A percentile compares a stretch with the other conserved stretches of the same genome.
phyloP scores from a whole-genome alignment of 495 filamentous ascomycete genomes.

The Acidiella bohemica region DNA sequence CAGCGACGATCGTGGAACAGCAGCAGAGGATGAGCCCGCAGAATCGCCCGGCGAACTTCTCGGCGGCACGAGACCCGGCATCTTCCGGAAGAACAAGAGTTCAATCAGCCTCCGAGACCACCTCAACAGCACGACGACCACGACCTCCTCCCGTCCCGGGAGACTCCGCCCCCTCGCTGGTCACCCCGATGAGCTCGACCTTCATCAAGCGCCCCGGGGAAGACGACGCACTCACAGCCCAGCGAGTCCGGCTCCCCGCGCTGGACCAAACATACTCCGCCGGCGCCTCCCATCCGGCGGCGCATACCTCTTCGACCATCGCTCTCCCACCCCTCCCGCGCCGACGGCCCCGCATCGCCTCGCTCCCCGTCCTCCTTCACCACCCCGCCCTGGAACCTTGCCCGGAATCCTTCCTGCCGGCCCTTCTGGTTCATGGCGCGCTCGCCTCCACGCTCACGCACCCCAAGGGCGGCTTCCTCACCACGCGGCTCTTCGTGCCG shows the following conservation, averaged over 20 bases:
- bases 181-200: constrained; percentile 56
- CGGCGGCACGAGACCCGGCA: constrained; percentile 31
- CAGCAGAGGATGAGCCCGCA: constrained; percentile 17
- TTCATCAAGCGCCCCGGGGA: too few species aligned
- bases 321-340: constrained; percentile 74
- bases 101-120: constrained; percentile 61
- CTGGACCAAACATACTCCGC: constrained; percentile 41
- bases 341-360: constrained; percentile 38
- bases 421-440: constrained; percentile 91
- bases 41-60: constrained; percentile 13
- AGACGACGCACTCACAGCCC: constrained; percentile 24
- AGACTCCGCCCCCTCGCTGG: constrained; percentile 48
- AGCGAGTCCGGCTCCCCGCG: constrained; percentile 40
- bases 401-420: constrained; percentile 74
- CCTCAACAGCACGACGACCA: too few species aligned
- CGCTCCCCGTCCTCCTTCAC: constrained; percentile 35
- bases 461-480: constrained; percentile 81
- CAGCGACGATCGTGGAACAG: constrained; percentile 9
- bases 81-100: constrained; percentile 63
- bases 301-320: constrained; percentile 65
- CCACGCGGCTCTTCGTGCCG: constrained; percentile 79
- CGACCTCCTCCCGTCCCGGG: constrained; percentile 63
- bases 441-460: constrained; percentile 87
- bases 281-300: too few species aligned
- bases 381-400: constrained; percentile 78